Evolutionary conservation across 129 eudicot species (phyloP), one percentile per base, ranked within the genome.

Genomic region (Tagetes patula): DNA sequence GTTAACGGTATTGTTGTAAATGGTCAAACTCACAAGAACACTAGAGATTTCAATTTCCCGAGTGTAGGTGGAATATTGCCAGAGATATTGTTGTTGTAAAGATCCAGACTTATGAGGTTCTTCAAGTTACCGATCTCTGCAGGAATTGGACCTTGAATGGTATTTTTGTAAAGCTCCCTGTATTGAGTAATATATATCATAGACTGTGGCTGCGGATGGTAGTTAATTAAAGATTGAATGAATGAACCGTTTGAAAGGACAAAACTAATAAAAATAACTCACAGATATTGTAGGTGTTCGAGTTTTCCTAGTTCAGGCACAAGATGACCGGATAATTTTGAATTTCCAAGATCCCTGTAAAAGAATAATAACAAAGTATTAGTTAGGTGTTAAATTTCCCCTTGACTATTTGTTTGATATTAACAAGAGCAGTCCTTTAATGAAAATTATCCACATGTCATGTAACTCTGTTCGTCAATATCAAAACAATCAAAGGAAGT

Each of bases 161-260:
- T 85, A 75, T 93, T 93, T 77, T 88, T 90, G 92, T 93, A 93
- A 41, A 93, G 96, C 75, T 93, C 98, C 53, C 98, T 93, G 86
- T 72, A 79, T 72, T 60, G 73, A 27, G 55, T 42, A 61, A 11
- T 47, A 45, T 39, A 58, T 5, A 50, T 62, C 14, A 40, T 34
- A 56, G 33, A 2, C 64, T 33, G 8, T 41, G 63, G 33, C 27
- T n/a, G 65, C 50, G 75, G 11, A 76, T 8, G 20, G 45, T 6
- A 31, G 71, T 72, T 39, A 6, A n/a, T 53, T 8, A 36, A 73
- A 5, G 67, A 72, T 52, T 3, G 37, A 5, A 55, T 20, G 4
- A 45, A 70, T 33, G 14, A 49, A 49, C 5, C 12, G 30, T 70
- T 9, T 31, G 40, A 50, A 50, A 34, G 39, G 10, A 39, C 6